Conservation (phyloP, 805 yeast species). For the Candida oleophila region DNA sequence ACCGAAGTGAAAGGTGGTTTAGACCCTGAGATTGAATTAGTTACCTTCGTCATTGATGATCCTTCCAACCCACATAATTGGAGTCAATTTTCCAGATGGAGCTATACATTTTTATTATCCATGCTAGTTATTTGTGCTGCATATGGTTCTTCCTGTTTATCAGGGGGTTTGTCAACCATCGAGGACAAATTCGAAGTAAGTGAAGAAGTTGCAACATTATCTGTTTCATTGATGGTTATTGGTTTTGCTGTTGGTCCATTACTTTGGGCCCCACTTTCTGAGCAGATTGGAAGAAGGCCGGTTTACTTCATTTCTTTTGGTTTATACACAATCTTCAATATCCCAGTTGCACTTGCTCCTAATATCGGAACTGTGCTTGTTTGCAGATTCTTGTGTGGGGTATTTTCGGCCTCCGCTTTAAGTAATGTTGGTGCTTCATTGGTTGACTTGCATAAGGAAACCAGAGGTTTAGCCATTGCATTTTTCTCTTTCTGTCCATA, state of each 20-base stretch:
- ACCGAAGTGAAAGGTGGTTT: slow-evolving; percentile 21
- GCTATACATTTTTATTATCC: slow-evolving; percentile 67
- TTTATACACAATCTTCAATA: slow-evolving; percentile 74
- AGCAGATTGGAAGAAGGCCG: slow-evolving; percentile 81
- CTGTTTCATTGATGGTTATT: slow-evolving; percentile 84
- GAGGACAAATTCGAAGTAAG: slow-evolving; percentile 67
- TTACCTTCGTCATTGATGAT: slow-evolving; percentile 75
- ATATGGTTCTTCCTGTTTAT: slow-evolving; percentile 87
- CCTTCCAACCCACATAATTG: slow-evolving; percentile 92
- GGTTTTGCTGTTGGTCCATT: slow-evolving; percentile 89
- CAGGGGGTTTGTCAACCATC: slow-evolving; percentile 78
- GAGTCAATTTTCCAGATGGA: slow-evolving; percentile 56
- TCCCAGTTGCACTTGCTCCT: slow-evolving; percentile 83
- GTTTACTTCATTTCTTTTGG: slow-evolving; percentile 77
- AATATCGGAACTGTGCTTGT: slow-evolving; percentile 79
- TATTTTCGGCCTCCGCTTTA: slow-evolving; percentile 78
- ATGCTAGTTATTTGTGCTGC: slow-evolving; percentile 84
- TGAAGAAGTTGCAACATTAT: slow-evolving; percentile 71
- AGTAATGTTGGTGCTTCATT: slow-evolving; percentile 89
- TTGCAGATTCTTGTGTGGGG: slow-evolving; percentile 86
- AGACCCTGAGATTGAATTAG: slow-evolving; percentile 76
- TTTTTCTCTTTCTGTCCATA: slow-evolving; percentile 91
- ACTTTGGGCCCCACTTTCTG: slow-evolving; percentile 86
- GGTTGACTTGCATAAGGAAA: slow-evolving; percentile 80
- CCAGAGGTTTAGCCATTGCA: slow-evolving; percentile 88